Percentiles rank a stretch among this genome's conserved stretches.
Evolutionary conservation across 768 basidiomycete species (phyloP).

Genomic region (Basidioascus undulatus): DNA sequence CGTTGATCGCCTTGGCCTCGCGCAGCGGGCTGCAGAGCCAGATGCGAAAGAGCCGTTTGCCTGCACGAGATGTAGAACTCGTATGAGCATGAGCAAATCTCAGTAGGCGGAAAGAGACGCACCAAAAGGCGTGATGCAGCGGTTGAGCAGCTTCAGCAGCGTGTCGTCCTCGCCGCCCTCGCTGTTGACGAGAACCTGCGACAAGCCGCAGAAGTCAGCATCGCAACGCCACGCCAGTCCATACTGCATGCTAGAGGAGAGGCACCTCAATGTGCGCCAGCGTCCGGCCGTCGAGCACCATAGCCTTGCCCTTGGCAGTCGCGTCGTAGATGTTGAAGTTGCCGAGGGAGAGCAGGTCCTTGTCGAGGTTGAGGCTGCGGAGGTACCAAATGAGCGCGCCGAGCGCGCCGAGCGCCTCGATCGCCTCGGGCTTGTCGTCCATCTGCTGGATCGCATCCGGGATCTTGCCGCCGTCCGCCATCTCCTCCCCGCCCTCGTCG

Average conservation of each 20-base stretch:
- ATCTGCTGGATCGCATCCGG: constrained; percentile 57
- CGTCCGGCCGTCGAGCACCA: constrained; percentile 82
- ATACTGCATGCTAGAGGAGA: constrained; percentile 1
- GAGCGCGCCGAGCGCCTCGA: constrained; percentile 55
- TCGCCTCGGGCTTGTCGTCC: constrained; percentile 36
- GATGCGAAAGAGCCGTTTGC: constrained; percentile 83
- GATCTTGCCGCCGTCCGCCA: constrained; percentile 16
- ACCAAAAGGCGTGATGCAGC: constrained; percentile 85
- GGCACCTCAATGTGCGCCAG: constrained; percentile 77
- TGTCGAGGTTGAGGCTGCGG: constrained; percentile 80
- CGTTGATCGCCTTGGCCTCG: constrained; percentile 61
- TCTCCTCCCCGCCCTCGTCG: constrained; percentile 26
- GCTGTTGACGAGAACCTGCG: constrained; percentile 57
- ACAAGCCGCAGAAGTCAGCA: constrained; percentile 10
- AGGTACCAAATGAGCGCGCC: constrained; percentile 28
- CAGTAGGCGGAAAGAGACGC: constrained; percentile 10
- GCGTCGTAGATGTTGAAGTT: constrained; percentile 63
- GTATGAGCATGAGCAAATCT: not conserved
- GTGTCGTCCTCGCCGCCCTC: constrained; percentile 87
- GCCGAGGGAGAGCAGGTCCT: constrained; percentile 79
- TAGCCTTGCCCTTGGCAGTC: constrained; percentile 61
- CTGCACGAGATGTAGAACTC: constrained; percentile 20
- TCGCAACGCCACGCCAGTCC: not conserved
- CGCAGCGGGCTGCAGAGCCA: constrained; percentile 88
- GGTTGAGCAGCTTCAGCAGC: constrained; percentile 43